These are phyloP conservation scores for Phytophthora sojae DNA, from an alignment of 352 stramenopile genomes.

Conservation along the genomic window DNA sequence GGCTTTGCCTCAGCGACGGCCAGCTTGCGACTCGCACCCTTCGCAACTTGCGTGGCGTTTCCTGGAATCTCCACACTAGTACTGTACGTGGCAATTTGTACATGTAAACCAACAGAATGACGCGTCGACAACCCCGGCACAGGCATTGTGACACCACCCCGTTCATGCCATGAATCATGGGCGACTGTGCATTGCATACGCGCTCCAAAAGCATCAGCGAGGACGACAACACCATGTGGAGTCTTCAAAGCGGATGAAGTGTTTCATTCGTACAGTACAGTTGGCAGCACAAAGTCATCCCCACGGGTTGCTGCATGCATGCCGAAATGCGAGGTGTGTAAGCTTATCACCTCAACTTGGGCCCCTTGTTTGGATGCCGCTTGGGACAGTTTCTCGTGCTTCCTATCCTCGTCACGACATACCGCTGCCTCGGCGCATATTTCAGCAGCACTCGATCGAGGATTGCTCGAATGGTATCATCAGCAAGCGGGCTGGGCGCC, in stretches of 20 bases:
- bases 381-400: slow-evolving; percentile 18
- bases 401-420: slow-evolving; percentile 28
- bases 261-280: background rate
- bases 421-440: slow-evolving; percentile 30
- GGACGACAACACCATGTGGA: background rate
- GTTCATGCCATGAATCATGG: background rate
- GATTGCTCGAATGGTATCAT: background rate
- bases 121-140: slow-evolving; percentile 15
- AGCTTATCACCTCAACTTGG: slow-evolving; percentile 4
- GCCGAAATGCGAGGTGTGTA: background rate
- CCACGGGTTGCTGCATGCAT: too few relatives aligned
- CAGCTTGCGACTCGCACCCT: too few relatives aligned
- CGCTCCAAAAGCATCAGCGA: slow-evolving; percentile 25
- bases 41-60: too few relatives aligned
- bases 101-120: slow-evolving; percentile 32
- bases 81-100: too few relatives aligned
- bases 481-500: too few relatives aligned
- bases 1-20: background rate
- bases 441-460: slow-evolving; percentile 6
- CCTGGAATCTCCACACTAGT: too few relatives aligned
- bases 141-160: slow-evolving; percentile 13
- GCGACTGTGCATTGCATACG: slow-evolving; percentile 5
- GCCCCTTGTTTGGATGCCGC: slow-evolving; percentile 17
- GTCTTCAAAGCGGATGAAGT: background rate
- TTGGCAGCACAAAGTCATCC: too few relatives aligned